A percentile compares a stretch with the other conserved stretches of the same genome.
Conservation (phyloP, 352 stramenopile genomes). For the Phytophthora sansomeana region DNA sequence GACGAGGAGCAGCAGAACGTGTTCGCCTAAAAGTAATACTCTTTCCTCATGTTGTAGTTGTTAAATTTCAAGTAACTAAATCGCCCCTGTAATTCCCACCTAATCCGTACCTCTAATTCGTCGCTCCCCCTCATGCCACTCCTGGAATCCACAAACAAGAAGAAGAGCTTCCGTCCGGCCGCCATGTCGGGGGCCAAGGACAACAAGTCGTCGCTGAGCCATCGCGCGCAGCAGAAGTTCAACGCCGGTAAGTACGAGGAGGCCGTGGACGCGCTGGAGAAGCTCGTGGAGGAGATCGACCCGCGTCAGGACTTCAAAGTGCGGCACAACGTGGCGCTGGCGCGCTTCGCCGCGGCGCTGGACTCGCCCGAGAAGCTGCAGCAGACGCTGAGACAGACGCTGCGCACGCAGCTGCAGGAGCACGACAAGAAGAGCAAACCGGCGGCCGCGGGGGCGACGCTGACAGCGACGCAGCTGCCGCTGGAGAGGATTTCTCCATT, state of each 20-base stretch:
- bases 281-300: slow-evolving; percentile 84
- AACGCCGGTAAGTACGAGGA: slow-evolving; percentile 90
- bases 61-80: too few species aligned
- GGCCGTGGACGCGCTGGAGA: slow-evolving; percentile 83
- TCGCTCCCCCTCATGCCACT: neutral
- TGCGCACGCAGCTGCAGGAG: slow-evolving; percentile 75
- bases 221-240: slow-evolving; percentile 89
- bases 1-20: slow-evolving; percentile 94
- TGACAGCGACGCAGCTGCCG: slow-evolving; percentile 30
- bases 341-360: slow-evolving; percentile 69
- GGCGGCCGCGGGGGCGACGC: slow-evolving; percentile 20
- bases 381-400: slow-evolving; percentile 66
- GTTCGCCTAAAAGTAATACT: slow-evolving; percentile 54
- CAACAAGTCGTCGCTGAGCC: slow-evolving; percentile 88
- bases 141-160: neutral
- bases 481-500: slow-evolving; percentile 57
- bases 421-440: slow-evolving; percentile 41
- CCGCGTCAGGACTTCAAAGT: slow-evolving; percentile 82
- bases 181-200: slow-evolving; percentile 79
- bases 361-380: slow-evolving; percentile 79
- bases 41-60: neutral
- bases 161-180: neutral
- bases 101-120: too few species aligned
- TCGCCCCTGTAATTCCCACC: too few species aligned
- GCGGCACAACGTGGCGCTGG: slow-evolving; percentile 85